Evolutionary conservation across 2,329 filamentous ascomycete genomes (phyloP).

Genomic region (Exophiala oligosperma): DNA sequence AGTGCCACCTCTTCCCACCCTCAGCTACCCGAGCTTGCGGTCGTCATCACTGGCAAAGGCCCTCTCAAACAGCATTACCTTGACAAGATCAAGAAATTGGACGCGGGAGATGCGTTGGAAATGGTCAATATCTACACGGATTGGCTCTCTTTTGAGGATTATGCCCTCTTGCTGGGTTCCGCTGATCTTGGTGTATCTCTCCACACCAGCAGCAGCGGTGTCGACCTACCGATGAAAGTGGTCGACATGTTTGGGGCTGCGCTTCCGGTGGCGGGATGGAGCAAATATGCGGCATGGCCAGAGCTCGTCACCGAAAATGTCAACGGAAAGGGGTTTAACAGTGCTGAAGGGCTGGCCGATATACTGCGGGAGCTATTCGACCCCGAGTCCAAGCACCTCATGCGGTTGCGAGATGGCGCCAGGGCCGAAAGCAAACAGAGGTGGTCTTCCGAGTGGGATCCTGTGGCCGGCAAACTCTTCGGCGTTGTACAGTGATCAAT

Average conservation of each 20-base stretch:
- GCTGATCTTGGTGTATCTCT: conserved; percentile 89
- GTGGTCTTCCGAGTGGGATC: conserved; percentile 94
- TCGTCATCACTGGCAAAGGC: conserved; percentile 92
- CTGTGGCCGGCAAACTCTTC: conserved; percentile 72
- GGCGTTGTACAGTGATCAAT: conserved; percentile 40
- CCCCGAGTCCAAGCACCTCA: conserved; percentile 55
- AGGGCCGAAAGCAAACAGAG: conserved; percentile 70
- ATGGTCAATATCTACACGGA: conserved; percentile 75
- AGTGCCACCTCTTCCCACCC: conserved; percentile 44
- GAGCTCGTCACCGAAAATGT: conserved; percentile 86
- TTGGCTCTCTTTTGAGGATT: conserved; percentile 82
- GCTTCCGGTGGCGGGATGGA: conserved; percentile 85
- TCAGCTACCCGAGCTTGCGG: conserved; percentile 67
- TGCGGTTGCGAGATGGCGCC: conserved; percentile 66
- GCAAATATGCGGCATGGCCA: conserved; percentile 79
- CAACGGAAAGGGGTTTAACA: conserved; percentile 84
- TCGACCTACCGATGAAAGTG: conserved; percentile 98
- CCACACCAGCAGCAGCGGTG: conserved; percentile 89
- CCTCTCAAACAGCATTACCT: conserved; percentile 79
- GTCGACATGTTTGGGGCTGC: conserved; percentile 98
- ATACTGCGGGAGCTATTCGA: conserved; percentile 67
- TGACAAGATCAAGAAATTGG: conserved; percentile 60
- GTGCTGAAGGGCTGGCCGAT: conserved; percentile 62
- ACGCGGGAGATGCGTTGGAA: conserved; percentile 61
- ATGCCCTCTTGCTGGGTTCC: conserved; percentile 77